phyloP scores from a whole-genome alignment of 371 early-diverging fungal genomes.

The Lichtheimia corymbifera region DNA sequence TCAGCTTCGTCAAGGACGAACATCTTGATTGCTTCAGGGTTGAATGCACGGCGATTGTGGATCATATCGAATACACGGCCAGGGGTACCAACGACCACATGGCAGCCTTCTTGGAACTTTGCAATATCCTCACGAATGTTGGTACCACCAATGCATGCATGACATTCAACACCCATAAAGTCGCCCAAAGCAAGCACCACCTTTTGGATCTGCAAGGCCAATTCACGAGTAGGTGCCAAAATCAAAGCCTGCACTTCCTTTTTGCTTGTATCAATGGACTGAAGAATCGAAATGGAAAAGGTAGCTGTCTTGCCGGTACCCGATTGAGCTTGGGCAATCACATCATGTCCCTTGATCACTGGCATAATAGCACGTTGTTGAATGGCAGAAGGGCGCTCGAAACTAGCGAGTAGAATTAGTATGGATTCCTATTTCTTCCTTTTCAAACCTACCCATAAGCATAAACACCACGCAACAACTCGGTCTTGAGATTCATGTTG shows the following conservation, averaged over 20 bases:
- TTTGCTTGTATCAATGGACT: slow-evolving; percentile 74
- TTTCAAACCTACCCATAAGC: slow-evolving; percentile 67
- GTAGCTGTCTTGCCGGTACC: slow-evolving; percentile 98
- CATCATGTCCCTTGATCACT: slow-evolving; percentile 82
- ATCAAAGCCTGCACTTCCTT: slow-evolving; percentile 86
- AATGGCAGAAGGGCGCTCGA: slow-evolving; percentile 89
- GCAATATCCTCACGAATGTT: slow-evolving; percentile 78
- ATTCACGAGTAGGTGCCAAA: slow-evolving; percentile 89
- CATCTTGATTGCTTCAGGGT: slow-evolving; percentile 79
- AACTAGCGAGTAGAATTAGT: slow-evolving; percentile 38
- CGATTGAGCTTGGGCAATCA: slow-evolving; percentile 95
- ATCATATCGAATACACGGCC: slow-evolving; percentile 96
- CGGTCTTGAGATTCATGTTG: slow-evolving; percentile 78
- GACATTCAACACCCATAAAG: slow-evolving; percentile 79
- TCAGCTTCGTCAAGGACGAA: slow-evolving; percentile 97
- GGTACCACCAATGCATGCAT: slow-evolving; percentile 91
- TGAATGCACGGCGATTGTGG: slow-evolving; percentile 69
- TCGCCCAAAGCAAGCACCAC: slow-evolving; percentile 82
- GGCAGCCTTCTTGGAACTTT: slow-evolving; percentile 66
- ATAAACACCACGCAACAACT: slow-evolving; percentile 86
- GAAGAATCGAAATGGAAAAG: slow-evolving; percentile 90
- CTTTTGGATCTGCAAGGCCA: slow-evolving; percentile 87
- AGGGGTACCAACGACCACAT: slow-evolving; percentile 91
- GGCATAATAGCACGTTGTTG: slow-evolving; percentile 91
- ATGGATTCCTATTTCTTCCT: background rate